Evolutionary conservation across 2,329 filamentous ascomycete genomes (phyloP), one percentile per base, ranked within the genome.

Genomic region (Diplodia sapinea): DNA sequence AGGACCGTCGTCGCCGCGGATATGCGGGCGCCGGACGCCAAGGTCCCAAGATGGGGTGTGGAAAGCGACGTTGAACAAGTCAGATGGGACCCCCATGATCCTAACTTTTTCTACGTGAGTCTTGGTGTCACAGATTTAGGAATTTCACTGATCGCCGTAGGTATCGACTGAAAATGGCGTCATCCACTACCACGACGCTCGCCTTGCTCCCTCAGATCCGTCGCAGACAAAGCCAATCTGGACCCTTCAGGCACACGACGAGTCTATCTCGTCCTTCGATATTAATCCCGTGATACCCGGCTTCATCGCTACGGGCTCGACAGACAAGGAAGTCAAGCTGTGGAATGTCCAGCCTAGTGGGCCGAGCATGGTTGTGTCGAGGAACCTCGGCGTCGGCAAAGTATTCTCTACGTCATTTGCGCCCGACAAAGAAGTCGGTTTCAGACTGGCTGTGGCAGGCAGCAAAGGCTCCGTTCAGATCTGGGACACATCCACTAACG

Each of bases 401-500:
- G 91, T 99, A 47, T 99, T 99, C 80, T 92, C 92, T 12, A 91
- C 94, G 2, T 87, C 86, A 7, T 99, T 98, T 78, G 95, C 91
- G 4, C 94, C 95, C 0, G 95, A 99, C 77, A 80, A 89, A 40
- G 92, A 95, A 79, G 93, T 98, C 11, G 91, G 92, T 29, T 99
- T 98, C 85, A 87, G 95, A 65, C 85, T 99, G 54, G 92, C 94
- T 2, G 93, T 99, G 20, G 95, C 94, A 7, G 95, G 95, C 66
- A 98, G 94, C 83, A 96, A 96, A 82, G 95, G 95, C 55, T 87
- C 88, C 43, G 89, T 98, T 76, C 92, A 96, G 78, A 89, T 99
- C 65, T 99, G 95, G 95, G 94, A 98, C 79, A 97, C 95, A 26
- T 90, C 92, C 78, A 99, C 95, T 68, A 99, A 99, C 78, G 88